Base-by-base conservation (phyloP, 2,329 filamentous ascomycete genomes). In the Cercospora zeina region DNA sequence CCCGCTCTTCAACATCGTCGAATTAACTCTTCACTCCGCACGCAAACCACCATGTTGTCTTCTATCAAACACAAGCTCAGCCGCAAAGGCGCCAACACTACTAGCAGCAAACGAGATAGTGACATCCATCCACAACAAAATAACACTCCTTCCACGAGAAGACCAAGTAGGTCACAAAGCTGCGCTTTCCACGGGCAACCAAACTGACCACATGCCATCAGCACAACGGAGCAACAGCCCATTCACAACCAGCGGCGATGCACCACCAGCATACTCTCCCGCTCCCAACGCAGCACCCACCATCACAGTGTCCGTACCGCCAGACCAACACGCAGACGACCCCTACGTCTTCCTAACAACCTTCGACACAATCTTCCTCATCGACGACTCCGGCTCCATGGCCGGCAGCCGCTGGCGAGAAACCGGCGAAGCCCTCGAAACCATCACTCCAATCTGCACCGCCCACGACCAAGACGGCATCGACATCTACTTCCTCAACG, bases 311-410 rank as follows among this genome's bases (percentile, higher is more conserved):
- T 63, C 74, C 37, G 72, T 71, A 21, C 65, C 71, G 51, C 65
- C 70, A 51, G 45, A 64, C 31, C 60, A 68, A 14, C 59, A 62
- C 49, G 76, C 77, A 21, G 87, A 91, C 68, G 88, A 91, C 69
- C 84, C 82, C 1, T 95, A 90, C 73, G 83, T 86, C 1, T 96
- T 96, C 73, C 85, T 97, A 4, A 75, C 78, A 45, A 82, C 82
- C 14, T 97, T 96, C 73, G 91, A 97, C 77, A 97, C 92, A 33
- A 78, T 93, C 60, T 93, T 97, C 74, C 78, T 97, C 1, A 91
- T 97, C 72, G 93, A 97, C 73, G 93, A 97, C 79, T 92, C 88
- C n/a, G 85, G 86, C 4, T 93, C 89, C 69, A 97, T 97, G 93
- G 79, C 81, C 1, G 90, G 89, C 14, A 73, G 79, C n/a, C 83